phyloP scores from a whole-genome alignment of 2,329 filamentous ascomycete species.

The Claviceps citrina region DNA sequence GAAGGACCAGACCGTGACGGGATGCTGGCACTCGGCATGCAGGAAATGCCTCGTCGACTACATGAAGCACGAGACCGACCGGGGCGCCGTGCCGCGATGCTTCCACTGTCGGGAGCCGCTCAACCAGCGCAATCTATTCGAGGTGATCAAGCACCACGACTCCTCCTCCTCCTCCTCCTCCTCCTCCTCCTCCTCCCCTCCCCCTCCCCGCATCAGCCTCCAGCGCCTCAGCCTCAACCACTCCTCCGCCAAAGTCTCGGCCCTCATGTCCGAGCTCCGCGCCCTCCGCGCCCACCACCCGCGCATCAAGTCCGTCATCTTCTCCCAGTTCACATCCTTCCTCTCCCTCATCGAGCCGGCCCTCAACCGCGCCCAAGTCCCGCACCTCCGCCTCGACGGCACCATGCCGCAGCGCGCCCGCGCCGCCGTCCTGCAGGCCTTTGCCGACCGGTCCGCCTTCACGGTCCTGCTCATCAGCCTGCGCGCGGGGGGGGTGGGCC shows the following conservation, averaged over 20 bases:
- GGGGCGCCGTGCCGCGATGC: conserved; percentile 61
- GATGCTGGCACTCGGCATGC: conserved; percentile 95
- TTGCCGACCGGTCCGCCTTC: conserved; percentile 44
- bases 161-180: conserved; percentile 15
- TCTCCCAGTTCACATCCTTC: conserved; percentile 95
- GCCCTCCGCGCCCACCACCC: conserved; percentile 49
- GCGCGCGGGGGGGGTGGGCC: conserved; percentile 78
- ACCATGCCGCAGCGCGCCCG: conserved; percentile 76
- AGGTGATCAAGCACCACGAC: conserved; percentile 70
- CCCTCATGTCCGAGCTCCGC: conserved; percentile 62
- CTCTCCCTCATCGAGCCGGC: conserved; percentile 80
- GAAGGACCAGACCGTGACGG: conserved; percentile 84
- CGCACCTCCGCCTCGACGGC: conserved; percentile 78
- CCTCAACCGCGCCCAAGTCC: conserved; percentile 54
- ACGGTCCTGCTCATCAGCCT: conserved; percentile 70
- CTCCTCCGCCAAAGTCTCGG: conserved; percentile 78
- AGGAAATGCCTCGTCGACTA: conserved; percentile 84
- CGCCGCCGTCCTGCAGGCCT: conserved; percentile 61
- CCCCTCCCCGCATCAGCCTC: conserved; percentile 42
- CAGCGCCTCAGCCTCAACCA: conserved; percentile 45
- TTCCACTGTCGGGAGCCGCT: conserved; percentile 81
- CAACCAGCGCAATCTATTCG: conserved; percentile 73
- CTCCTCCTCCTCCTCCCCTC: background rate
- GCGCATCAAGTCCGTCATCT: conserved; percentile 74
- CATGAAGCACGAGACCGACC: conserved; percentile 72